Evolutionary conservation across 2,329 filamentous ascomycete species (phyloP), one percentile per base, ranked within the genome.

Genomic region (Sarocladium oryzae): DNA sequence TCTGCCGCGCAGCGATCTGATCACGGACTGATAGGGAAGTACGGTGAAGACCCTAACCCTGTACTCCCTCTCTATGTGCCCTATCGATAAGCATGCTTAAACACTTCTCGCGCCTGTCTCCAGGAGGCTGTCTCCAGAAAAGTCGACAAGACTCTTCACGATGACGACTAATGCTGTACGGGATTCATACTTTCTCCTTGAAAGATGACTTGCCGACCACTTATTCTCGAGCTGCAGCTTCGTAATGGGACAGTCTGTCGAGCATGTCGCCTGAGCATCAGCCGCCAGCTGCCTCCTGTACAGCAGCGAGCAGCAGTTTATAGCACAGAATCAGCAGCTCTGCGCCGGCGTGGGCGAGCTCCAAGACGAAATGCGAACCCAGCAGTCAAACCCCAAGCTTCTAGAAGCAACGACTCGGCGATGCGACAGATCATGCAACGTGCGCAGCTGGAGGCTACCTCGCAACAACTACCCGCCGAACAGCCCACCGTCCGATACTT

Each of bases 401-500:
- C 28, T 15, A 23, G 33, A 26, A 20, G 15, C 21, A 7, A n/a
- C n/a, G 40, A 45, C 7, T 8, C 43, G 10, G 43, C n/a, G 11
- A 48, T 48, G 24, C 28, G 18, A 32, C 16, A 23, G n/a, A 33
- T 21, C 16, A 48, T 48, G 43, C 43, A 48, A 33, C 43, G 28
- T 4, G 24, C 43, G 15, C 43, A 48, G 28, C 15, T 16, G 4
- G 28, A 32, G 3, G n/a, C 21, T n/a, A 20, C 26, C 33, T 21
- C 43, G 11, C 26, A 21, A 33, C 26, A 21, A 33, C 24, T n/a
- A 9, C 5, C 24, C 4, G 5, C 49, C 5, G 20, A 49, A 8
- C 54, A 60, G 15, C 66, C 63, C 32, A 62, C 65, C 2, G 66
- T 78, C 10, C 68, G 70, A 8, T 78, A 69, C 58, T 80, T 76